These are phyloP conservation scores for Uronychia setigera DNA, from an alignment of 73 alveolate species.

Conservation along the genomic window DNA sequence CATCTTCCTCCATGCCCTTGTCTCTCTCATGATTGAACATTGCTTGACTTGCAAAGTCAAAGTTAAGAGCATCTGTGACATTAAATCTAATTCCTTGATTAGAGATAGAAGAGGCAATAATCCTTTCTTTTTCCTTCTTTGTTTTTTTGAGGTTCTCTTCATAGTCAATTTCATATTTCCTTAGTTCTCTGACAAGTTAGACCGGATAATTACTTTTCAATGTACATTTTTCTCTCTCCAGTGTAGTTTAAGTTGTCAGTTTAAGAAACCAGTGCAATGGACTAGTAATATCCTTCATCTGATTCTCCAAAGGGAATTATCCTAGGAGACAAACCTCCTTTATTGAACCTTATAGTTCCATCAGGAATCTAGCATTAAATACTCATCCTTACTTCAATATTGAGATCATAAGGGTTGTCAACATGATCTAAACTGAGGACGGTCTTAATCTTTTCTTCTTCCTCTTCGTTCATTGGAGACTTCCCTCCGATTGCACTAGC, in stretches of 20 bases:
- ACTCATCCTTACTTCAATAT: slow-evolving; percentile 22
- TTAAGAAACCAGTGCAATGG: slow-evolving; percentile 33
- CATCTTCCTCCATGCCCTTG: slow-evolving; percentile 75
- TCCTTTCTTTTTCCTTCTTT: slow-evolving; percentile 26
- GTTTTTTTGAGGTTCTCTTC: slow-evolving; percentile 15
- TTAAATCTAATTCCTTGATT: slow-evolving; percentile 24
- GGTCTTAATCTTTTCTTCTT: slow-evolving; percentile 33
- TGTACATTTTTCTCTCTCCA: background rate
- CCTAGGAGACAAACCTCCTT: slow-evolving; percentile 57
- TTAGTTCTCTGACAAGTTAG: background rate
- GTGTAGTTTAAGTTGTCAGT: background rate
- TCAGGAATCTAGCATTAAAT: background rate
- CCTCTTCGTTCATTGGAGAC: slow-evolving; percentile 10
- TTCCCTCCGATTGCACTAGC: slow-evolving; percentile 18
- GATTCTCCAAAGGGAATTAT: slow-evolving; percentile 46
- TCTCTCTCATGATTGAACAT: slow-evolving; percentile 61
- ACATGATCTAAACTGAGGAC: slow-evolving; percentile 13
- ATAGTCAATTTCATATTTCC: slow-evolving; percentile 29
- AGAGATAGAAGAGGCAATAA: background rate
- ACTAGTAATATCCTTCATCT: slow-evolving; percentile 40
- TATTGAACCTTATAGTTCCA: slow-evolving; percentile 7
- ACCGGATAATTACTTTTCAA: background rate
- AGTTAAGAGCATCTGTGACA: slow-evolving; percentile 27
- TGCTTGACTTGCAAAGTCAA: slow-evolving; percentile 17
- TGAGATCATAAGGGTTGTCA: slow-evolving; percentile 32